Evolutionary conservation across 352 stramenopile genomes (phyloP).

Genomic region (Phytophthora pisi): DNA sequence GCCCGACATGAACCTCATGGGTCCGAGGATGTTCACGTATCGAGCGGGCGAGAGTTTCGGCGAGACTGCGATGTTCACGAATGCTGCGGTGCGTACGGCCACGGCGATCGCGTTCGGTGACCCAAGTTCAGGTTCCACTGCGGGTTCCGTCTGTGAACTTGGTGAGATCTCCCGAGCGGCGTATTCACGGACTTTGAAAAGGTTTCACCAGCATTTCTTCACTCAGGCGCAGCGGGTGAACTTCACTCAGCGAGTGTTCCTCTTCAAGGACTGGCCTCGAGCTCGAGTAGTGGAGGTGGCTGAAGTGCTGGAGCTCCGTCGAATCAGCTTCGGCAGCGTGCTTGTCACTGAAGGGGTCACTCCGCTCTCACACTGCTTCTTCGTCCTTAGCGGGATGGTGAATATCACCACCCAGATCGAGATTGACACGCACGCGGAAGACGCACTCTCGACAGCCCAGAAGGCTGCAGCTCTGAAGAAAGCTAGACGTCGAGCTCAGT

Average conservation of each 20-base stretch:
- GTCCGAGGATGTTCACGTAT: slow-evolving; percentile 57
- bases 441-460: neutral
- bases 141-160: slow-evolving; percentile 44
- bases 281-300: slow-evolving; percentile 42
- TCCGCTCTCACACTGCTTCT: slow-evolving; percentile 33
- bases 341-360: slow-evolving; percentile 37
- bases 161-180: slow-evolving; percentile 50
- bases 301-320: slow-evolving; percentile 49
- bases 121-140: slow-evolving; percentile 3
- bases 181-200: slow-evolving; percentile 55
- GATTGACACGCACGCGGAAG: neutral
- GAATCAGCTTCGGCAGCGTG: slow-evolving; percentile 49
- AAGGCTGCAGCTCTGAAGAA: slow-evolving; percentile 31
- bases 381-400: slow-evolving; percentile 48
- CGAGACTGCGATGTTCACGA: slow-evolving; percentile 62
- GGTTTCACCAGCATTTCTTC: slow-evolving; percentile 56
- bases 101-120: slow-evolving; percentile 51
- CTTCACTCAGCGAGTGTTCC: slow-evolving; percentile 52
- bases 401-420: slow-evolving; percentile 41
- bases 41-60: slow-evolving; percentile 54
- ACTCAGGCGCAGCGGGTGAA: slow-evolving; percentile 54
- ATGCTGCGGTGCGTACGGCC: slow-evolving; percentile 53
- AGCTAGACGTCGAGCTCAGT: slow-evolving; percentile 19
- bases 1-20: slow-evolving; percentile 33
- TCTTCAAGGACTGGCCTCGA: slow-evolving; percentile 57